Evolutionary conservation across 257 asterid species (phyloP), one percentile per base, ranked within the genome.

Genomic region (Orobanche coerulescens): DNA sequence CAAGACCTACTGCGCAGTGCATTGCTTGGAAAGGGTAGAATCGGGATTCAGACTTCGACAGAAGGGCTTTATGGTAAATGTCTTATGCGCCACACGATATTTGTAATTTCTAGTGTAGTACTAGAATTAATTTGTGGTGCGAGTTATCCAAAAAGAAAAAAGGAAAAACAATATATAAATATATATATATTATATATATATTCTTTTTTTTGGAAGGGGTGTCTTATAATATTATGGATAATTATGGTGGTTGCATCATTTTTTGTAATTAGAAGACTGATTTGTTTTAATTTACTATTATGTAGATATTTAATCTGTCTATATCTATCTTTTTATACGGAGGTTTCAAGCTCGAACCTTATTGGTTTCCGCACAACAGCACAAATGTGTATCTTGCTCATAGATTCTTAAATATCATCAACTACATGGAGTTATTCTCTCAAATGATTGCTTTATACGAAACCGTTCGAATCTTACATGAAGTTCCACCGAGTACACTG

Each of bases 1-100:
- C 92, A 9, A 74, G 99, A 81, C 99, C 99, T 24, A 80, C 91
- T 2, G 67, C 72, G 0, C 99, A 93, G 68, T 93, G 99, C 68
- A 67, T 48, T 4, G 50, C 68, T 66, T 83, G 97, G 95, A 86
- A 72, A 71, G 82, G 93, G 78, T 78, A 78, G 81, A 61, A 26
- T 56, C 14, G 79, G 72, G 52, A 54, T 66, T 76, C 64, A 57
- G 0, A 0, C 15, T 14, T 12, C 25, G 4, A 5, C 25, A 30
- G 67, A 57, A 26, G 58, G 80, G 68, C 60, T 67, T 47, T 48
- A 24, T 15, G 42, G 78, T 71, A 49, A 64, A 57, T 26, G 63
- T 49, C 4, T 43, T 37, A n/a, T 1, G 44, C 11, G 7, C 14
- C 14, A 23, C 24, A 66, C 28, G 43, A 8, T 34, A 24, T 69